A percentile compares a stretch with the other conserved stretches of the same genome.
Conservation (phyloP, 75 land plant species). For the Selaginella moellendorffii region DNA sequence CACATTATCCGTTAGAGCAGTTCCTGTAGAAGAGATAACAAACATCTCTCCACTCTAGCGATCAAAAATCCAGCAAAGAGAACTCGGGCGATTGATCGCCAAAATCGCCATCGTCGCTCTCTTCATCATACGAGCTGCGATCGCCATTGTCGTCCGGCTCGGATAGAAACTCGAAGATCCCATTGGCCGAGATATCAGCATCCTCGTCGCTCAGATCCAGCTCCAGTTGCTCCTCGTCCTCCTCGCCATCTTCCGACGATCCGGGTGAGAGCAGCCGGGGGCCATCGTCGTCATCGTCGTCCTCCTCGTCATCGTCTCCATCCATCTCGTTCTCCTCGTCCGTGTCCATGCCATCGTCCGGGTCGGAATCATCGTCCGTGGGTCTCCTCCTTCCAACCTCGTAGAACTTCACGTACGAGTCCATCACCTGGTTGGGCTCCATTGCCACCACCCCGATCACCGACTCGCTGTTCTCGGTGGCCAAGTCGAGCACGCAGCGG, state of each 20-base stretch:
- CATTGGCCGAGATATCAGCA: too few species aligned
- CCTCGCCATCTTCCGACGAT: constrained; percentile 28
- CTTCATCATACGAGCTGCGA: too few species aligned
- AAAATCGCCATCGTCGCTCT: too few species aligned
- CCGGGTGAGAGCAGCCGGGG: constrained; percentile 18
- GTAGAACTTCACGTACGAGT: constrained; percentile 68
- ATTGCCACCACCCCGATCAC: constrained; percentile 71
- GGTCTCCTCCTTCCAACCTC: constrained; percentile 88
- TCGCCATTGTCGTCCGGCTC: too few species aligned
- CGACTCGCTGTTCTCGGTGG: constrained; percentile 85
- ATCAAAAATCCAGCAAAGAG: too few species aligned
- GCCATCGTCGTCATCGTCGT: constrained; percentile 51
- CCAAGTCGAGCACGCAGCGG: constrained; percentile 87
- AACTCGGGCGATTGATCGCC: too few species aligned
- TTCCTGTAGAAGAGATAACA: too few species aligned
- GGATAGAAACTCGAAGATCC: too few species aligned
- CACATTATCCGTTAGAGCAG: too few species aligned
- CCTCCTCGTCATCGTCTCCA: constrained; percentile 65
- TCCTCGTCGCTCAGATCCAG: constrained; percentile 28
- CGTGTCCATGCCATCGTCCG: constrained; percentile 83
- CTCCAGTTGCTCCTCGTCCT: constrained; percentile 16
- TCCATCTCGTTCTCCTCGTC: constrained; percentile 20
- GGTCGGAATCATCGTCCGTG: constrained; percentile 97
- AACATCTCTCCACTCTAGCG: too few species aligned
- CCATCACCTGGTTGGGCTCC: constrained; percentile 85